Evolutionary conservation across 2,329 filamentous ascomycete species (phyloP).

Genomic region (Corynespora cassiicola): DNA sequence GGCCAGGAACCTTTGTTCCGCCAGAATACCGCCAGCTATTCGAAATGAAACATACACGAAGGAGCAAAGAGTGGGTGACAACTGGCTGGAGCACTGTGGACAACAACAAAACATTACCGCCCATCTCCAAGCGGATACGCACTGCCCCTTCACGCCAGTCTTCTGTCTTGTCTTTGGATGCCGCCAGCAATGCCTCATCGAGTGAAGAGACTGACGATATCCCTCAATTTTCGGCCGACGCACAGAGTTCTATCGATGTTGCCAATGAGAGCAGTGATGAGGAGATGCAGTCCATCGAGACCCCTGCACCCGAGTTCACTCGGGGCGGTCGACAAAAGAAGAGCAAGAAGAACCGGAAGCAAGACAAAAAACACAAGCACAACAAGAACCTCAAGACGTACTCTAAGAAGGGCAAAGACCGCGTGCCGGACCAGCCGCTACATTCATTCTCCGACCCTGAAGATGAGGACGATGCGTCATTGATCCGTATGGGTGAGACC

Average conservation of each 20-base stretch:
- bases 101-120: constrained; percentile 65
- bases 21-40: constrained; percentile 70
- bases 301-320: constrained; percentile 20
- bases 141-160: constrained; percentile 37
- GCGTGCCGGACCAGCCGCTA: constrained; percentile 30
- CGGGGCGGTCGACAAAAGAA: constrained; percentile 40
- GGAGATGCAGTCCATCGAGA: constrained; percentile 39
- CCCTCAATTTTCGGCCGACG: constrained; percentile 32
- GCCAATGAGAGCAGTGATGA: constrained; percentile 45
- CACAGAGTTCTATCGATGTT: constrained; percentile 33
- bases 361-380: constrained; percentile 34
- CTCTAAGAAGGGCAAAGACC: constrained; percentile 36
- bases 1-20: constrained; percentile 67
- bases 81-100: constrained; percentile 72
- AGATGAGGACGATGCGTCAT: constrained; percentile 60
- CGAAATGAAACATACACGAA: constrained; percentile 70
- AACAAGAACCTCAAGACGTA: constrained; percentile 42
- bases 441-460: constrained; percentile 40
- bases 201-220: constrained; percentile 42
- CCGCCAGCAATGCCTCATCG: constrained; percentile 31
- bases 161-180: constrained; percentile 40
- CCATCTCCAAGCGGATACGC: constrained; percentile 56
- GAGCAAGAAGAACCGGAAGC: constrained; percentile 34
- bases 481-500: constrained; percentile 82
- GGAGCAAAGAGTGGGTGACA: constrained; percentile 65